Percentiles rank a stretch among this genome's conserved stretches.
These are phyloP conservation scores for Beta vulgaris DNA, from an alignment of 148 eudicot genomes.

Conservation along the genomic window DNA sequence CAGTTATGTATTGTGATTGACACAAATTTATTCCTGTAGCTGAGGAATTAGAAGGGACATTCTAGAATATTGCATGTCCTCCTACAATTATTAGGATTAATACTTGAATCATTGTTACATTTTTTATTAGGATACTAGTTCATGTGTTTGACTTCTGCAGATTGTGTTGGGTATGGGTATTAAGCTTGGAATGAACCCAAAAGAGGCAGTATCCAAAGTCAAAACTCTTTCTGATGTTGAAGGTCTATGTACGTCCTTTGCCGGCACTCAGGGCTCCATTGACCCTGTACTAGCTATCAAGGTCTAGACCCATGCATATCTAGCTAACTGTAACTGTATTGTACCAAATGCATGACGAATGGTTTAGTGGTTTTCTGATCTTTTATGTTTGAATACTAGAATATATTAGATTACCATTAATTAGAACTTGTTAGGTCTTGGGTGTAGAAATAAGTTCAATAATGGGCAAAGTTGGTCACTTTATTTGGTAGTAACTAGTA, in stretches of 20 bases:
- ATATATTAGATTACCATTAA: no score
- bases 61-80: no score
- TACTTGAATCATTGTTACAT: no score
- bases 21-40: no score
- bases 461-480: background rate
- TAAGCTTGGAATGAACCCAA: conserved; percentile 83
- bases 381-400: no score
- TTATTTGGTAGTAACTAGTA: background rate
- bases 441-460: no score
- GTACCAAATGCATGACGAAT: background rate
- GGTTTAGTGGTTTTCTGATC: background rate
- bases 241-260: conserved; percentile 76
- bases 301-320: conserved; percentile 39
- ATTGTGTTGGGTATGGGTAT: conserved; percentile 79
- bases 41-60: no score
- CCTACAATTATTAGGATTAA: no score
- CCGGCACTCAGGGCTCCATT: conserved; percentile 62
- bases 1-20: background rate
- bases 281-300: conserved; percentile 88
- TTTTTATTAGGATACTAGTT: no score
- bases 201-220: conserved; percentile 63
- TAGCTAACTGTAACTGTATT: conserved; percentile 1
- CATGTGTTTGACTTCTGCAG: conserved; percentile 45
- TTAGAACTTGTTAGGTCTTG: no score
- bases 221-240: conserved; percentile 98